Base-by-base conservation (phyloP, 495 filamentous ascomycete genomes). In the Hapsidospora chrysogenum region DNA sequence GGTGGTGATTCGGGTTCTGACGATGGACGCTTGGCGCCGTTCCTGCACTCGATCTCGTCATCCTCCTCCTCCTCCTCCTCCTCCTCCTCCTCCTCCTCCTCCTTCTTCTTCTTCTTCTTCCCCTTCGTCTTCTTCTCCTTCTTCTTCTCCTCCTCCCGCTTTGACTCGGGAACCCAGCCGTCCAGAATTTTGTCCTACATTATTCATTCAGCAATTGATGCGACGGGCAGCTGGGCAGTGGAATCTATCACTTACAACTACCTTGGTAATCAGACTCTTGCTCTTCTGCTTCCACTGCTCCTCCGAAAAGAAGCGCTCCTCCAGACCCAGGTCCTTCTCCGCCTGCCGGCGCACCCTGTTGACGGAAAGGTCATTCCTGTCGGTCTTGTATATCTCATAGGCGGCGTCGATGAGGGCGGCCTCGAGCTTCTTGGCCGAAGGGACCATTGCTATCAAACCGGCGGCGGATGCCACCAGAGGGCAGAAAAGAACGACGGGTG, bases 241-340 rank as follows among this genome's bases (percentile, higher is more conserved):
- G 15, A 20, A 32, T 13, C 30, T 9, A 18, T 41, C 31, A 60
- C 74, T 47, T 63, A 92, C 86, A 36, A 80, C 68, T 52, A 74
- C 70, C 11, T 69, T 61, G 39, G 68, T 64, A 36, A 95, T 83
- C 19, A 92, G 48, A 13, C 63, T 45, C 38, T 92, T 84, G 55
- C 83, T 92, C 43, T 66, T 68, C n/a, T 58, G 50, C 46, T 89
- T 92, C 89, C 87, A 95, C 13, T 64, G 51, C 3, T 43, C 51
- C 28, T 69, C 53, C 43, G 75, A 81, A 47, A 92, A 74, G 46
- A 81, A 93, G 0, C 70, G 80, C 3, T 67, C 57, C 2, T 67
- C 63, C 1, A 97, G 66, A 17, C 55, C 62, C 5, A 85, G 52
- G 29, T 75, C 50, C 42, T 73, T 54, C 46, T 87, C 84, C 2